Percentiles rank a stretch among this genome's conserved stretches.
Evolutionary conservation across 495 filamentous ascomycete genomes (phyloP).

Genomic region (Apiosordaria backusii): DNA sequence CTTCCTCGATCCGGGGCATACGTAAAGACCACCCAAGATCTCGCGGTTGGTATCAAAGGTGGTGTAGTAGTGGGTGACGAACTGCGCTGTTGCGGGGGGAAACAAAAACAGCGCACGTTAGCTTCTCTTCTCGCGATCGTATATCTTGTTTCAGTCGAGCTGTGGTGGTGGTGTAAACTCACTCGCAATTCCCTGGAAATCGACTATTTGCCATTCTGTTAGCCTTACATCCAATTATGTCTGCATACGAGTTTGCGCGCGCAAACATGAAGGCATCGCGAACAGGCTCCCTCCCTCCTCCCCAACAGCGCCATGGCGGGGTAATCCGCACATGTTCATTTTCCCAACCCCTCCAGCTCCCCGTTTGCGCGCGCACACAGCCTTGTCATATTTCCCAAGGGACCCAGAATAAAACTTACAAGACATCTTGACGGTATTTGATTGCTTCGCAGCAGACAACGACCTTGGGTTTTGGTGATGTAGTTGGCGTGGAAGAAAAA

Average conservation of each 20-base stretch:
- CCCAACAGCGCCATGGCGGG: not conserved
- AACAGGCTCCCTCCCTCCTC: not conserved
- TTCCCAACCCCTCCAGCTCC: not conserved
- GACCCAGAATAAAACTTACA: not conserved
- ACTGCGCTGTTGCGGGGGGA: conserved; percentile 57
- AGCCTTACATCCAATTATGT: not conserved
- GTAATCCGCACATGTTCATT: not conserved
- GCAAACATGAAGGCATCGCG: not conserved
- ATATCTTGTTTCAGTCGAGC: not conserved
- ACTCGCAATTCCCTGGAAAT: conserved; percentile 30
- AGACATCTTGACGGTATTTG: not conserved
- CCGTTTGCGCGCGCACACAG: conserved; percentile 1
- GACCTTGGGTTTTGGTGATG: not conserved
- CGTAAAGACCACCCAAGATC: conserved; percentile 69
- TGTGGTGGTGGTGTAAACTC: conserved; percentile 13
- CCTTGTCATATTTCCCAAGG: not conserved
- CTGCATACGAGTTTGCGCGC: conserved; percentile 10
- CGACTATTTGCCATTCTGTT: conserved; percentile 1
- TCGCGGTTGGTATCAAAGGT: conserved; percentile 70
- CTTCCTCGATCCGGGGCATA: conserved; percentile 36
- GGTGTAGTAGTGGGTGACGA: conserved; percentile 84
- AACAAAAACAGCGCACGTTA: conserved; percentile 11
- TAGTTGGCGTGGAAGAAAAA: not conserved
- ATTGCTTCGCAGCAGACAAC: not conserved
- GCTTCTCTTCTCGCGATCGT: not conserved